phyloP scores from a whole-genome alignment of 1,139 yeast species.

The Eremothecium coryli region DNA sequence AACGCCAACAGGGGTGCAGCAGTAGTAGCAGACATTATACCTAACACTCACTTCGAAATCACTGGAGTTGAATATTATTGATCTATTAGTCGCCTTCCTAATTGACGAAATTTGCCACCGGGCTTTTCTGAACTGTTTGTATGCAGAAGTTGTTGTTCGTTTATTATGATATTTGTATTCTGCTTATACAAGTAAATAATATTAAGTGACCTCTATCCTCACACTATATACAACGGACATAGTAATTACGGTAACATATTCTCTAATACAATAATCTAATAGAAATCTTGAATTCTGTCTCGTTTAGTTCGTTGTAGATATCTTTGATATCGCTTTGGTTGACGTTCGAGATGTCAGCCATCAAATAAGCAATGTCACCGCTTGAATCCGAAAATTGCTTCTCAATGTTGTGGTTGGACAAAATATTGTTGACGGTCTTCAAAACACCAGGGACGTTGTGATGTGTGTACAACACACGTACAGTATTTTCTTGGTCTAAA shows the following conservation, averaged over 20 bases:
- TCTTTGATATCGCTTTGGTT: conserved; percentile 72
- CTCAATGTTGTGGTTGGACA: conserved; percentile 92
- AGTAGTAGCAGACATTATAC: conserved; percentile 50
- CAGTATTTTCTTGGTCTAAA: conserved; percentile 78
- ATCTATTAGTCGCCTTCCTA: no score
- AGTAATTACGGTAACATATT: no score
- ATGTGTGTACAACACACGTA: conserved; percentile 92
- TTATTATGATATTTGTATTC: no score
- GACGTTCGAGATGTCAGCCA: conserved; percentile 95
- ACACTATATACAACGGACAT: no score
- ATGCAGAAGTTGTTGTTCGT: no score
- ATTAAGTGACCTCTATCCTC: no score
- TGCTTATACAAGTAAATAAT: no score
- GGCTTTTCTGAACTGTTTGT: no score
- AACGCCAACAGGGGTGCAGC: conserved; percentile 90
- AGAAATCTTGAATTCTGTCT: conserved; percentile 83
- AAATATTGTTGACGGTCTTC: conserved; percentile 92
- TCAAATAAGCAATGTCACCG: conserved; percentile 92
- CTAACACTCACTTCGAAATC: background rate
- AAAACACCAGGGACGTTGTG: conserved; percentile 98
- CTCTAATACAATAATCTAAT: conserved; percentile 83
- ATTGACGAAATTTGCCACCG: conserved; percentile 8
- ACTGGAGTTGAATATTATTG: background rate
- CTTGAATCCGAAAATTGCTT: conserved; percentile 95
- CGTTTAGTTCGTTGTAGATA: conserved; percentile 76